phyloP scores from a whole-genome alignment of 2,329 filamentous ascomycete genomes.

The Phymatotrichopsis omnivora region DNA sequence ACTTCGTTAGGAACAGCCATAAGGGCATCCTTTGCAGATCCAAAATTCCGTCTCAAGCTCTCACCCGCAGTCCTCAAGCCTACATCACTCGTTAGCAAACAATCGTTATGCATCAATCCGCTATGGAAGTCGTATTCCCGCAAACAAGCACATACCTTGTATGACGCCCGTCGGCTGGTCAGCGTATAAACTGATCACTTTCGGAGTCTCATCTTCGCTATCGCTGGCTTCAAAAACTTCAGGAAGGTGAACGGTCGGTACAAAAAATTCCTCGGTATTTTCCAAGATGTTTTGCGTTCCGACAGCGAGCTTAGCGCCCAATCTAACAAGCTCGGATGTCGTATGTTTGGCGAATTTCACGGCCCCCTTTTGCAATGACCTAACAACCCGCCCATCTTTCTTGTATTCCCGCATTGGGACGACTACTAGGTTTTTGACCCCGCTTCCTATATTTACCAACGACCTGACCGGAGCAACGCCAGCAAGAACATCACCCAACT shows the following conservation, averaged over 20 bases:
- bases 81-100: not conserved
- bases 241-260: conserved; percentile 36
- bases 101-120: not conserved
- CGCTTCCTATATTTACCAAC: conserved; percentile 80
- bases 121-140: too few relatives aligned
- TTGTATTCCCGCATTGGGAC: conserved; percentile 86
- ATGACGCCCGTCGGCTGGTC: conserved; percentile 85
- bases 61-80: conserved; percentile 69
- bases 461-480: conserved; percentile 84
- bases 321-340: conserved; percentile 82
- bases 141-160: conserved; percentile 42
- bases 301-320: conserved; percentile 88
- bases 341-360: conserved; percentile 86
- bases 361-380: conserved; percentile 85
- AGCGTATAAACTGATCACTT: conserved; percentile 66
- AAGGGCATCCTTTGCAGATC: conserved; percentile 77
- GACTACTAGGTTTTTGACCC: conserved; percentile 74
- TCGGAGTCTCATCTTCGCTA: conserved; percentile 38
- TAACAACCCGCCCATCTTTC: conserved; percentile 85
- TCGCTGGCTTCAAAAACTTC: conserved; percentile 13
- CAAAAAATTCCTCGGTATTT: conserved; percentile 65
- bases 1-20: conserved; percentile 89
- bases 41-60: conserved; percentile 75
- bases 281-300: conserved; percentile 91
- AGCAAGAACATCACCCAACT: conserved; percentile 78